phyloP scores from a whole-genome alignment of 2,329 filamentous ascomycete genomes.

The Hymenoscyphus scutula region DNA sequence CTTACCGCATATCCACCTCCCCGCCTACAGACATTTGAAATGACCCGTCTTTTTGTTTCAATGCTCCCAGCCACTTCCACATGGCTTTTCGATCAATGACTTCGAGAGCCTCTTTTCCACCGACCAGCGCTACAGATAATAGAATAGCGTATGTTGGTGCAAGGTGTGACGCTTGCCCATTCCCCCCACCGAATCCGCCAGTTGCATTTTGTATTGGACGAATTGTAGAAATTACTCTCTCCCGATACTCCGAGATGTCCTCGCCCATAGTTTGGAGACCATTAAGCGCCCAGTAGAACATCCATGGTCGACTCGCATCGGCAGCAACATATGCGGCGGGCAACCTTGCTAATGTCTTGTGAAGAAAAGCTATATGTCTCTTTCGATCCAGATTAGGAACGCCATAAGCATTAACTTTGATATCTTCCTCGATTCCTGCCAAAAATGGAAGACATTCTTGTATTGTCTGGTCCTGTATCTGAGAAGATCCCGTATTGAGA shows the following conservation, averaged over 20 bases:
- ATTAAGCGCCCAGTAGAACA: constrained; percentile 87
- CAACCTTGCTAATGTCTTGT: constrained; percentile 56
- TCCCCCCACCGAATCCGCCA: constrained; percentile 92
- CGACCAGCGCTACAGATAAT: constrained; percentile 75
- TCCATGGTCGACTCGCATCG: constrained; percentile 89
- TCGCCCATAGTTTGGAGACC: constrained; percentile 74
- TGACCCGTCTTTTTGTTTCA: constrained; percentile 88
- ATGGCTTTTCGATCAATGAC: constrained; percentile 78
- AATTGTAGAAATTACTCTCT: constrained; percentile 71
- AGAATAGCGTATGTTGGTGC: constrained; percentile 85
- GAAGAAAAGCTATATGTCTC: constrained; percentile 61
- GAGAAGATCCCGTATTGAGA: constrained; percentile 66
- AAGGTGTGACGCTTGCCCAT: constrained; percentile 84
- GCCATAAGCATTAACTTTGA: constrained; percentile 65
- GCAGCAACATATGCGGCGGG: constrained; percentile 69
- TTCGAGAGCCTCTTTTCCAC: constrained; percentile 69
- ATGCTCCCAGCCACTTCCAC: constrained; percentile 84
- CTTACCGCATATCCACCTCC: constrained; percentile 86
- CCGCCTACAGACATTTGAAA: constrained; percentile 84
- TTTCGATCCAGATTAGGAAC: constrained; percentile 70
- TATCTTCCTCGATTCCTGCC: constrained; percentile 43
- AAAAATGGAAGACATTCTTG: constrained; percentile 68
- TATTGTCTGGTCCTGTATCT: constrained; percentile 66
- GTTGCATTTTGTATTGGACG: constrained; percentile 75
- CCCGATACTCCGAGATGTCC: constrained; percentile 63